These are phyloP conservation scores for Alternaria arbusti DNA, from an alignment of 2,329 filamentous ascomycete genomes.

Conservation along the genomic window DNA sequence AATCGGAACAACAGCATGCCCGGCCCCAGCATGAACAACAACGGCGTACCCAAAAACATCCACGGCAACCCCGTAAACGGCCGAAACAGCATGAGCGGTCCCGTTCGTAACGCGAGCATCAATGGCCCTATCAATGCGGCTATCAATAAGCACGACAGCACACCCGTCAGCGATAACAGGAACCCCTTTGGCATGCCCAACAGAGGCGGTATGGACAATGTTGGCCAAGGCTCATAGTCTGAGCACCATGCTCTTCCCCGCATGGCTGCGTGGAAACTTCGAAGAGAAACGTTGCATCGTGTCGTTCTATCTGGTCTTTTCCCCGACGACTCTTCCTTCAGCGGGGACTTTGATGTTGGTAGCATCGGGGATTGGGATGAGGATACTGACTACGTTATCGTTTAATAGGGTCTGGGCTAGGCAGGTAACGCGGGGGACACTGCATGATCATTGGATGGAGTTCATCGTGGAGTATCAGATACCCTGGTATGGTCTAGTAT, in stretches of 20 bases:
- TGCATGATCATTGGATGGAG: neutral
- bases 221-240: conserved; percentile 12
- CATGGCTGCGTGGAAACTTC: neutral
- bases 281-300: neutral
- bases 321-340: neutral
- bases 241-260: neutral
- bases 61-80: conserved; percentile 8
- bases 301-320: neutral
- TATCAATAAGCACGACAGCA: conserved; percentile 24
- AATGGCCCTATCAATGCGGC: conserved; percentile 10
- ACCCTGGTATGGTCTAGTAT: neutral
- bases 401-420: neutral
- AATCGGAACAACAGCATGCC: conserved; percentile 10
- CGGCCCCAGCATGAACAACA: conserved; percentile 11
- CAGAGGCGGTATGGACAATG: neutral
- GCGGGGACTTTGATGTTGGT: neutral
- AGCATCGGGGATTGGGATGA: neutral
- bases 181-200: conserved; percentile 10
- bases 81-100: conserved; percentile 9
- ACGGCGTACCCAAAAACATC: conserved; percentile 6
- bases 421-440: neutral
- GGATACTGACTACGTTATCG: neutral
- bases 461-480: neutral
- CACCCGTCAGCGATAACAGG: conserved; percentile 28
- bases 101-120: conserved; percentile 18